These are phyloP conservation scores for Thelonectria discophora DNA, from an alignment of 2,329 filamentous ascomycete genomes.

Conservation along the genomic window DNA sequence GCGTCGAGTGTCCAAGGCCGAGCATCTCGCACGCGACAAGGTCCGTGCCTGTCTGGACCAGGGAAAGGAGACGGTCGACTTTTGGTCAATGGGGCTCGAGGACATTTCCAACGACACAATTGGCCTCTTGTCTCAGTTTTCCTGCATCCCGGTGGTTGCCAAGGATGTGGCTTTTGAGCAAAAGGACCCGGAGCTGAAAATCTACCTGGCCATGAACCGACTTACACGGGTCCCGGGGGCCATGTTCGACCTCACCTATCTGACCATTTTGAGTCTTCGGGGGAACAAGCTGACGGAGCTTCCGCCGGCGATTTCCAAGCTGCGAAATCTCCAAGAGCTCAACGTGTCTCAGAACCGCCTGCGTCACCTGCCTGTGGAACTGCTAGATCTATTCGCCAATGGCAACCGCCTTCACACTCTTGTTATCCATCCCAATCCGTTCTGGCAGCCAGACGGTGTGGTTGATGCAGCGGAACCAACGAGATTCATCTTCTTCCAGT, in stretches of 20 bases:
- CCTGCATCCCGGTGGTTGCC: slow-evolving; percentile 62
- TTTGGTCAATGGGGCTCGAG: slow-evolving; percentile 65
- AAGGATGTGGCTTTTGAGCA: slow-evolving; percentile 68
- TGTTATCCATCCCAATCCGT: slow-evolving; percentile 70
- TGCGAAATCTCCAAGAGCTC: slow-evolving; percentile 67
- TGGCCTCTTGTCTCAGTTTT: slow-evolving; percentile 63
- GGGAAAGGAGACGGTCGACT: slow-evolving; percentile 67
- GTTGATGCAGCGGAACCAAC: slow-evolving; percentile 10
- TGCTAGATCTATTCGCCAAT: slow-evolving; percentile 63
- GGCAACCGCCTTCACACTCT: slow-evolving; percentile 59
- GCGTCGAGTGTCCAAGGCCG: slow-evolving; percentile 49
- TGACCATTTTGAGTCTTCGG: slow-evolving; percentile 73
- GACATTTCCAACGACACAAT: slow-evolving; percentile 66
- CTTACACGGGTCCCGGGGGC: slow-evolving; percentile 65
- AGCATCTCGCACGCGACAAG: slow-evolving; percentile 55
- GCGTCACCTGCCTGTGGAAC: slow-evolving; percentile 67
- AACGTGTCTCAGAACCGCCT: slow-evolving; percentile 73
- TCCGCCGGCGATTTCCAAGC: slow-evolving; percentile 65
- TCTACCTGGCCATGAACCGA: slow-evolving; percentile 69
- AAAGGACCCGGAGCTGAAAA: slow-evolving; percentile 65
- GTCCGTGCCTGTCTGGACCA: slow-evolving; percentile 65
- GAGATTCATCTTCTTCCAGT: slow-evolving; percentile 20
- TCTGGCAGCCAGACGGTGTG: slow-evolving; percentile 54
- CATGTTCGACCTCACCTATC: slow-evolving; percentile 67
- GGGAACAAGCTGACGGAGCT: slow-evolving; percentile 70